phyloP scores from a whole-genome alignment of 805 yeast genomes.

The Saccharomycopsis fermentans region DNA sequence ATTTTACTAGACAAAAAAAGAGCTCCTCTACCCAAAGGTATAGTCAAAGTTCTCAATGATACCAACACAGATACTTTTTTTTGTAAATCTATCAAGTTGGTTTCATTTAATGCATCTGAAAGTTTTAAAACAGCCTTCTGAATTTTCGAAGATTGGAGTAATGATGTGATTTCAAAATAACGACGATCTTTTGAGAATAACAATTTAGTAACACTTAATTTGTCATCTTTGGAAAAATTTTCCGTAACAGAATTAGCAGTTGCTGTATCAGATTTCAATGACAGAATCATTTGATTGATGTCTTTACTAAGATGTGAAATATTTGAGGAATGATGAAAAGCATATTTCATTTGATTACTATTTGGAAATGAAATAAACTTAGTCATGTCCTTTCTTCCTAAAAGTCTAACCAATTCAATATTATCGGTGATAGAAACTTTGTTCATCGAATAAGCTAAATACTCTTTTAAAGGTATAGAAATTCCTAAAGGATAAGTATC shows the following conservation, averaged over 20 bases:
- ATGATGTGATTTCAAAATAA: slow-evolving; percentile 61
- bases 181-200: slow-evolving; percentile 74
- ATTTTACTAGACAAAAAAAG: slow-evolving; percentile 54
- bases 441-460: slow-evolving; percentile 44
- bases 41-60: slow-evolving; percentile 61
- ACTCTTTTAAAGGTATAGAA: slow-evolving; percentile 53
- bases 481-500: slow-evolving; percentile 72
- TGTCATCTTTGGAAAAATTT: slow-evolving; percentile 59
- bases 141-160: slow-evolving; percentile 59
- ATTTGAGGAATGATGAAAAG: background rate
- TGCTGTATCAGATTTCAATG: slow-evolving; percentile 35
- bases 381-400: slow-evolving; percentile 59
- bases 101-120: slow-evolving; percentile 39
- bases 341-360: background rate
- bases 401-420: slow-evolving; percentile 36
- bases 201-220: slow-evolving; percentile 54
- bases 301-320: slow-evolving; percentile 26
- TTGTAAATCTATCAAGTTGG: slow-evolving; percentile 44
- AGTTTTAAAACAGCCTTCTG: slow-evolving; percentile 41
- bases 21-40: slow-evolving; percentile 73
- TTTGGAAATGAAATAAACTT: slow-evolving; percentile 18
- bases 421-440: slow-evolving; percentile 33
- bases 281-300: slow-evolving; percentile 31
- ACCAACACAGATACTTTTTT: slow-evolving; percentile 47
- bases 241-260: slow-evolving; percentile 47